Percentiles rank a stretch among this genome's conserved stretches.
Conservation (phyloP, 352 stramenopile genomes). For the Peronospora belbahrii region DNA sequence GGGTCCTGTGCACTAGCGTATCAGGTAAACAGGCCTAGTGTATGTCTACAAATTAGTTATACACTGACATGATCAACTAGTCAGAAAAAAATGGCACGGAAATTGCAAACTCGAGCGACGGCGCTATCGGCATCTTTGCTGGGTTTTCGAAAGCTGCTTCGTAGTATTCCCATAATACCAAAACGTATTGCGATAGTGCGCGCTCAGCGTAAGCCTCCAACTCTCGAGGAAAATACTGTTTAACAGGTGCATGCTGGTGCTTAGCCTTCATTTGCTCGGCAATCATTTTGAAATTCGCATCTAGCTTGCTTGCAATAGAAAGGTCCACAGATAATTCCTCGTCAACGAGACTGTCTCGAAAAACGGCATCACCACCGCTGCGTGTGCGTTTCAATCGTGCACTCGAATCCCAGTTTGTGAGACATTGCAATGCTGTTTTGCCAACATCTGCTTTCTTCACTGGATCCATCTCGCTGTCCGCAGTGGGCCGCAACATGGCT, state of each 20-base stretch:
- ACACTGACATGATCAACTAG: slow-evolving; percentile 26
- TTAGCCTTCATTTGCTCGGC: slow-evolving; percentile 54
- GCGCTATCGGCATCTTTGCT: slow-evolving; percentile 38
- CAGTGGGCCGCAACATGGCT: slow-evolving; percentile 43
- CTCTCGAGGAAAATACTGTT: slow-evolving; percentile 51
- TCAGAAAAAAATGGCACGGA: slow-evolving; percentile 60
- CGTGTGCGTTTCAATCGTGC: slow-evolving; percentile 36
- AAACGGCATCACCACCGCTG: slow-evolving; percentile 45
- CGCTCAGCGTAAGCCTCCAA: slow-evolving; percentile 72
- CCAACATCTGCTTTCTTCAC: slow-evolving; percentile 41
- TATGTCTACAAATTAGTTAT: slow-evolving; percentile 23
- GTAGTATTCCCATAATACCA: slow-evolving; percentile 82
- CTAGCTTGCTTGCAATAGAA: slow-evolving; percentile 73
- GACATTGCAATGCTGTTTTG: slow-evolving; percentile 40
- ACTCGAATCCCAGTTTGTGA: slow-evolving; percentile 63
- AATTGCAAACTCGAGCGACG: slow-evolving; percentile 79
- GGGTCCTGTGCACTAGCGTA: background rate
- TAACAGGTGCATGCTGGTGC: slow-evolving; percentile 4
- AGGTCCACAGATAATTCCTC: slow-evolving; percentile 79
- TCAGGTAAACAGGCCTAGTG: slow-evolving; percentile 3
- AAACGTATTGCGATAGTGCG: slow-evolving; percentile 63
- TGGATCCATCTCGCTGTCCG: slow-evolving; percentile 27
- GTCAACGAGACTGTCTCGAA: slow-evolving; percentile 65
- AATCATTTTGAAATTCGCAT: slow-evolving; percentile 84
- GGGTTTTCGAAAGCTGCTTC: slow-evolving; percentile 53